Base-by-base conservation (phyloP, 305 asterid genomes). In the Fraxinus sp. region DNA sequence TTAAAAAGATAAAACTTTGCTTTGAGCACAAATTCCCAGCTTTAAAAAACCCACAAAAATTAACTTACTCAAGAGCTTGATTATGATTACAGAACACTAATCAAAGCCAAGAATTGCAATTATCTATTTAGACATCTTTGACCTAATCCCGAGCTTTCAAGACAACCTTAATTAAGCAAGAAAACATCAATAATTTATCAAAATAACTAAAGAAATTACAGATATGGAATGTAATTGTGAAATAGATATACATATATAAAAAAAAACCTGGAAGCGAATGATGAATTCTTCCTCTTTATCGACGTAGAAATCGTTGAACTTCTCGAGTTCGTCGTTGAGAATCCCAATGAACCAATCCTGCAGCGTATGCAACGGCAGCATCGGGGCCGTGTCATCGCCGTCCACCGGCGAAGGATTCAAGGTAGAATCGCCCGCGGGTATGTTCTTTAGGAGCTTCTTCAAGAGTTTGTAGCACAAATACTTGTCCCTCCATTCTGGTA, bases 401-500 rank as follows among this genome's bases (percentile, higher is more conserved):
- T 10, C 82, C 2, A 32, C 11, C 7, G 77, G 77, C 62, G 84
- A 86, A 49, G 81, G 85, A 73, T 77, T 81, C 59, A 37, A 80
- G 77, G 85, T 85, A 39, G 88, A 64, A 64, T 64, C 79, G 85
- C 91, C 62, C 7, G 83, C 74, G 20, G 94, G 93, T 62, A 94
- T 87, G 64, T 86, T 85, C 86, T 96, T 96, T 79, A 96, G 95
- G 59, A 92, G 95, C 85, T 94, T 94, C 90, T 95, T 95, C 81
- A 94, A 82, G 64, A 89, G 90, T 86, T 95, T 95, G 92, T 91
- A 96, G n/a, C 94, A 88, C 87, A 96, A 87, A 84, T 89, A 93
- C 88, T 93, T 94, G 92, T 93, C 98, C 87, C 97, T 94, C 99
- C 99, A 96, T 78, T 91, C 94, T 20, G 98, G 98, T 80, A 94